Percentiles rank a stretch among this genome's conserved stretches.
These are phyloP conservation scores for Lepiota subincarnata DNA, from an alignment of 768 basidiomycete genomes.

Conservation along the genomic window DNA sequence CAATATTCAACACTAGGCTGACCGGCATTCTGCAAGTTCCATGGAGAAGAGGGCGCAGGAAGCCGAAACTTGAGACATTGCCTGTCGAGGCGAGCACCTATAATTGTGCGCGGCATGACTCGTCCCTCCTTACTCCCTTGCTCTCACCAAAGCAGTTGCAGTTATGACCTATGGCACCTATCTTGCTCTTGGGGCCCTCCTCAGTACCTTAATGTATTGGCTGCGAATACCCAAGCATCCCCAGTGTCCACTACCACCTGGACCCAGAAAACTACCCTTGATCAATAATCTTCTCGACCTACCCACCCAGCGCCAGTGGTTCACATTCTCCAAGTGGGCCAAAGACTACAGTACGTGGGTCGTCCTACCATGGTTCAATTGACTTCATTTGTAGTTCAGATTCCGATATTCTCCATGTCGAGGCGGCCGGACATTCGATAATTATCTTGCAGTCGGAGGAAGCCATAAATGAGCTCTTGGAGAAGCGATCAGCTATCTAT, in stretches of 20 bases:
- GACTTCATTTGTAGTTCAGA: background rate
- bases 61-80: too few species aligned
- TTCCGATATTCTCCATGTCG: constrained; percentile 3
- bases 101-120: too few species aligned
- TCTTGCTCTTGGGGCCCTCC: background rate
- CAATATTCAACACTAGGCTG: too few species aligned
- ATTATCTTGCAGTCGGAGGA: constrained; percentile 30
- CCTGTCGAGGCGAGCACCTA: too few species aligned
- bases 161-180: too few species aligned
- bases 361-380: background rate
- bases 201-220: background rate
- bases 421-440: constrained; percentile 5
- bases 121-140: too few species aligned
- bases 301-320: constrained; percentile 37
- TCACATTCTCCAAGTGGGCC: constrained; percentile 37
- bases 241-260: constrained; percentile 30
- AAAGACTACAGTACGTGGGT: constrained; percentile 29
- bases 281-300: constrained; percentile 41
- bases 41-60: too few species aligned
- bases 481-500: constrained; percentile 40
- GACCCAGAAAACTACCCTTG: constrained; percentile 38
- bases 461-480: constrained; percentile 36
- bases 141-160: too few species aligned
- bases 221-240: constrained; percentile 8
- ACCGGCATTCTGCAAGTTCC: too few species aligned